Evolutionary conservation across 371 early-diverging fungal species (phyloP).

Genomic region (Mortierella sp.): DNA sequence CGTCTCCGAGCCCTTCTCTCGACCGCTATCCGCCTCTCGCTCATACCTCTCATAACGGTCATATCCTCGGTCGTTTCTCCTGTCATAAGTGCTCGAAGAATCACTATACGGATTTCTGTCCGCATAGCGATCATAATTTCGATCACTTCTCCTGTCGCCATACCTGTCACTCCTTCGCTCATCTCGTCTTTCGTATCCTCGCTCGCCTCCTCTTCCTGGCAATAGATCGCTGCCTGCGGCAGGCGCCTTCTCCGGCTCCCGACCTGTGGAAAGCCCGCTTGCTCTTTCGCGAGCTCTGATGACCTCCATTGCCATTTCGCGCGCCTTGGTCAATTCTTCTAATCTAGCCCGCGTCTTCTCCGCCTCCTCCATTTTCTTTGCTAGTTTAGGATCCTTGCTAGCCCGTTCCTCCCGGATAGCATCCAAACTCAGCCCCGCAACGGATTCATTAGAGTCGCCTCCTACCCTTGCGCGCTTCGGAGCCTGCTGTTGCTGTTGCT

Average conservation of each 20-base stretch:
- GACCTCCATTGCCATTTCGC: background rate
- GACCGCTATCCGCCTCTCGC: constrained; percentile 1
- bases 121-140: constrained; percentile 5
- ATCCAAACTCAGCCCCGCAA: constrained; percentile 16
- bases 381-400: background rate
- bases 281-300: background rate
- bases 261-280: background rate
- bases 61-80: constrained; percentile 2
- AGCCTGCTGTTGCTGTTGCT: constrained; percentile 4
- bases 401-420: constrained; percentile 31
- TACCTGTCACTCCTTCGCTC: constrained; percentile 12
- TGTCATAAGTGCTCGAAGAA: background rate
- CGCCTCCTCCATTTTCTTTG: background rate
- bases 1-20: background rate
- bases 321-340: background rate
- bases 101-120: background rate
- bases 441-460: constrained; percentile 1
- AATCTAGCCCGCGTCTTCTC: background rate
- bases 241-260: constrained; percentile 5
- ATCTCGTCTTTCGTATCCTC: constrained; percentile 4
- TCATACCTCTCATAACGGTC: constrained; percentile 15
- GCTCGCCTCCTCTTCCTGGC: constrained; percentile 3
- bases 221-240: constrained; percentile 8
- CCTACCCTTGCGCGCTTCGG: constrained; percentile 19
- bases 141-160: constrained; percentile 18